A percentile compares a stretch with the other conserved stretches of the same genome.
Conservation (phyloP, 2,329 filamentous ascomycete genomes). For the Monilinia laxa region DNA sequence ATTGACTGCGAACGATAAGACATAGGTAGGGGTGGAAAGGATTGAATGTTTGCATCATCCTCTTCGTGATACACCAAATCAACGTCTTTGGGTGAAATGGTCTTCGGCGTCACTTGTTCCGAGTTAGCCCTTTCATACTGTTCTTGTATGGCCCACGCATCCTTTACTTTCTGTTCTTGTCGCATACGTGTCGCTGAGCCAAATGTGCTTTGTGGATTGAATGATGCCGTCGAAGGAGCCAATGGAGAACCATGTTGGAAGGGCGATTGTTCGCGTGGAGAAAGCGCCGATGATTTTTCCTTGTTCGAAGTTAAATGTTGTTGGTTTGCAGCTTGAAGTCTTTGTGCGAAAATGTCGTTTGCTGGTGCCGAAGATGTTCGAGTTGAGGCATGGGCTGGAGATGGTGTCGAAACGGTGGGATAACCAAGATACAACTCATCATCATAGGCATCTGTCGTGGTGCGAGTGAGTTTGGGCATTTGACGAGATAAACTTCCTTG, state of each 20-base stretch:
- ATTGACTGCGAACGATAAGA: slow-evolving; percentile 34
- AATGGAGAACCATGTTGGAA: slow-evolving; percentile 72
- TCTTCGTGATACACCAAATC: slow-evolving; percentile 83
- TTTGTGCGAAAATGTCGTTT: slow-evolving; percentile 68
- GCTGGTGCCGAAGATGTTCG: slow-evolving; percentile 43
- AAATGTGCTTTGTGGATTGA: slow-evolving; percentile 44
- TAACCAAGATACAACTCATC: slow-evolving; percentile 78
- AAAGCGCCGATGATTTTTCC: slow-evolving; percentile 47
- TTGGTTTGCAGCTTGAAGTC: slow-evolving; percentile 75
- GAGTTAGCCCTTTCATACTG: slow-evolving; percentile 43
- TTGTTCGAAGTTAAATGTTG: slow-evolving; percentile 63
- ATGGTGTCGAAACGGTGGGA: slow-evolving; percentile 56
- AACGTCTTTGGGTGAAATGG: slow-evolving; percentile 93
- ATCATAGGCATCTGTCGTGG: slow-evolving; percentile 80
- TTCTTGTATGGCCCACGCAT: slow-evolving; percentile 46
- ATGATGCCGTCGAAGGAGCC: slow-evolving; percentile 46
- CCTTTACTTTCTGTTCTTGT: slow-evolving; percentile 60
- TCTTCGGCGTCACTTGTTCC: slow-evolving; percentile 63
- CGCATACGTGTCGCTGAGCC: slow-evolving; percentile 59
- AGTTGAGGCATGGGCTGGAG: slow-evolving; percentile 46
- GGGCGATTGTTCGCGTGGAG: slow-evolving; percentile 70
- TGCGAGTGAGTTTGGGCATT: slow-evolving; percentile 76
- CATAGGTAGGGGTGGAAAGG: slow-evolving; percentile 63
- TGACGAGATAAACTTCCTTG: slow-evolving; percentile 49
- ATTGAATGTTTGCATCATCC: slow-evolving; percentile 60